Percentiles rank a stretch among this genome's conserved stretches.
Evolutionary conservation across 2,329 filamentous ascomycete species (phyloP).

Genomic region (Clonostachys rosea): DNA sequence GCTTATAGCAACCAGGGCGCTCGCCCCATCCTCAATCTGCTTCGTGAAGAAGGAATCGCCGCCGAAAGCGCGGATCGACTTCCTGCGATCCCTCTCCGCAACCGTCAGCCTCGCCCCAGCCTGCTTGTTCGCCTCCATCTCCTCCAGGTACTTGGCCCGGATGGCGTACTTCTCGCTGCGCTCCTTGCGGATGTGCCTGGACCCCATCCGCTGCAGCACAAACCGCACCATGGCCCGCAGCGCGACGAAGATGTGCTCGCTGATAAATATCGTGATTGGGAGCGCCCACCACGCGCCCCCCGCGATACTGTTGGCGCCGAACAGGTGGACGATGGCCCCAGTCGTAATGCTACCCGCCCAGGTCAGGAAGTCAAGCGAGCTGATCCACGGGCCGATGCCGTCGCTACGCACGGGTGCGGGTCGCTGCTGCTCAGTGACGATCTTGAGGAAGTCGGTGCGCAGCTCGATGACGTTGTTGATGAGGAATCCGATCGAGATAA

Average conservation of each 20-base stretch:
- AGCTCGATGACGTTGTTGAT: constrained; percentile 77
- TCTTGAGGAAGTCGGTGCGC: constrained; percentile 72
- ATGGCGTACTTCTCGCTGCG: constrained; percentile 29
- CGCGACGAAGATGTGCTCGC: constrained; percentile 67
- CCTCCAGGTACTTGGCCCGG: constrained; percentile 28
- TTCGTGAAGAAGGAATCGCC: constrained; percentile 33
- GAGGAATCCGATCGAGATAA: constrained; percentile 68
- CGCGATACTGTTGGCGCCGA: constrained; percentile 50
- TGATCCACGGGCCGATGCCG: constrained; percentile 70
- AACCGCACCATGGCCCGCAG: constrained; percentile 39
- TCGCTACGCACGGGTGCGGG: constrained; percentile 66
- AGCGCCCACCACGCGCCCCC: constrained; percentile 60
- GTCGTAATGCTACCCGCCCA: constrained; percentile 72
- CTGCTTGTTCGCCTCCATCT: constrained; percentile 31
- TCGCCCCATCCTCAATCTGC: constrained; percentile 31
- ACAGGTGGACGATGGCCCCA: constrained; percentile 70
- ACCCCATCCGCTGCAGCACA: constrained; percentile 28
- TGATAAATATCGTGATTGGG: constrained; percentile 66
- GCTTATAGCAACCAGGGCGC: constrained; percentile 6
- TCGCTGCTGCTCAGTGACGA: constrained; percentile 68
- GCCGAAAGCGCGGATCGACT: constrained; percentile 23
- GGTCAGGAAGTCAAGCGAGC: constrained; percentile 62
- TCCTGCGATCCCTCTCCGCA: constrained; percentile 28
- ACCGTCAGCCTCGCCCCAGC: constrained; percentile 21
- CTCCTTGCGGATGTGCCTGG: constrained; percentile 31